These are phyloP conservation scores for Epichloe gansuensis DNA, from an alignment of 2,329 filamentous ascomycete species.

Conservation along the genomic window DNA sequence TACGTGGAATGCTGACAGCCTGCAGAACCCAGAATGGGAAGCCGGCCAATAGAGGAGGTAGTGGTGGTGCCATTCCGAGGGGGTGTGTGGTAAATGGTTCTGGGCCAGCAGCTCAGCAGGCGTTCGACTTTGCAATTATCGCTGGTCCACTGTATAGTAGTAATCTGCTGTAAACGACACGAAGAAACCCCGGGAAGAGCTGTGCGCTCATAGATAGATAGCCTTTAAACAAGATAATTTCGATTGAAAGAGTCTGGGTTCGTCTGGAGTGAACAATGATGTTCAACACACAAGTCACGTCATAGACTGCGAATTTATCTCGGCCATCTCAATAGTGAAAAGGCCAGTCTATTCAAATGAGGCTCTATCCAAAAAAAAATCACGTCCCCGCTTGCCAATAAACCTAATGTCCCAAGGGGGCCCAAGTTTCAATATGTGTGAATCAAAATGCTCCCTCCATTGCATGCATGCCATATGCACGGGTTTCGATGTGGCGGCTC, in stretches of 20 bases:
- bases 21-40: conserved; percentile 29
- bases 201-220: conserved; percentile 17
- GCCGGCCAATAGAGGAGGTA: conserved; percentile 22
- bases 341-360: neutral
- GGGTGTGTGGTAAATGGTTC: neutral
- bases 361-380: neutral
- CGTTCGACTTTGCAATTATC: neutral
- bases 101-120: conserved; percentile 2
- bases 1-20: conserved; percentile 9
- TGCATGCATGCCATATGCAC: neutral
- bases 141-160: conserved; percentile 20
- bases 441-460: neutral
- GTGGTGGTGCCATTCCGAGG: neutral
- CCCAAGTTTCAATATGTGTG: too few species aligned
- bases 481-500: too few species aligned
- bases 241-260: neutral
- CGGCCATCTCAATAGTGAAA: neutral
- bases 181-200: neutral
- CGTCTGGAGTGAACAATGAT: too few species aligned
- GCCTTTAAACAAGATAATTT: neutral
- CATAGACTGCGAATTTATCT: neutral
- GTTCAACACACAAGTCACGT: too few species aligned
- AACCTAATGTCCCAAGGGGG: neutral
- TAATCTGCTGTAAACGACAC: conserved; percentile 12
- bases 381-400: neutral